Conservation (phyloP, 306 rosid species). For the Geum urbanum region DNA sequence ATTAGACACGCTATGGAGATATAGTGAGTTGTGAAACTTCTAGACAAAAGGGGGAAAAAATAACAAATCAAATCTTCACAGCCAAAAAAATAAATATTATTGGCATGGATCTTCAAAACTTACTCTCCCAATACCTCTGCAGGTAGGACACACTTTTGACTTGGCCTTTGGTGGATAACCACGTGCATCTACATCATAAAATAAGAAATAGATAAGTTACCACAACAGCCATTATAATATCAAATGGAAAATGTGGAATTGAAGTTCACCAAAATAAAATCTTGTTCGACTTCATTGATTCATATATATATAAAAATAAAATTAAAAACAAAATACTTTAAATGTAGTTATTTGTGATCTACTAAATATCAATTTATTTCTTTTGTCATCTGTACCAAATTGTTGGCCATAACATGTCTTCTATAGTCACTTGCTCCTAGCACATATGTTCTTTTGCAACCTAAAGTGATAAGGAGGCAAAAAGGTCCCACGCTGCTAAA, state of each 20-base stretch:
- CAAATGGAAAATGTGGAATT: slow-evolving; percentile 18
- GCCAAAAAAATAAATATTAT: slow-evolving; percentile 21
- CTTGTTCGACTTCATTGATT: background rate
- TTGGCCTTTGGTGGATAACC: slow-evolving; percentile 68
- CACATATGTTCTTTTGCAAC: background rate
- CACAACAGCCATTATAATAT: background rate
- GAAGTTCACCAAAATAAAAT: background rate
- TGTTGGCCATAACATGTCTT: background rate
- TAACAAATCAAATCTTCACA: slow-evolving; percentile 7
- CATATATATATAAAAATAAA: too few relatives aligned
- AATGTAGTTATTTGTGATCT: background rate
- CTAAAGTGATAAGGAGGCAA: background rate
- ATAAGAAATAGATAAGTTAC: slow-evolving; percentile 2
- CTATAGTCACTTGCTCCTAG: background rate
- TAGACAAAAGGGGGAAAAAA: background rate
- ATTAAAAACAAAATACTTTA: background rate
- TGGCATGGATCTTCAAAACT: slow-evolving; percentile 44
- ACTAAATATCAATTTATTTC: background rate
- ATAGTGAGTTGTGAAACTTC: slow-evolving; percentile 4
- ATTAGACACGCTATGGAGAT: slow-evolving; percentile 20
- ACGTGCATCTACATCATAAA: slow-evolving; percentile 62
- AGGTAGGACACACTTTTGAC: slow-evolving; percentile 71
- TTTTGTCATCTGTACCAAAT: background rate
- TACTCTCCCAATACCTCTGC: slow-evolving; percentile 93
- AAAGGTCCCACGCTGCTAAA: too few relatives aligned